Conservation (phyloP, 352 stramenopile species). For the Saprolegnia diclina region DNA sequence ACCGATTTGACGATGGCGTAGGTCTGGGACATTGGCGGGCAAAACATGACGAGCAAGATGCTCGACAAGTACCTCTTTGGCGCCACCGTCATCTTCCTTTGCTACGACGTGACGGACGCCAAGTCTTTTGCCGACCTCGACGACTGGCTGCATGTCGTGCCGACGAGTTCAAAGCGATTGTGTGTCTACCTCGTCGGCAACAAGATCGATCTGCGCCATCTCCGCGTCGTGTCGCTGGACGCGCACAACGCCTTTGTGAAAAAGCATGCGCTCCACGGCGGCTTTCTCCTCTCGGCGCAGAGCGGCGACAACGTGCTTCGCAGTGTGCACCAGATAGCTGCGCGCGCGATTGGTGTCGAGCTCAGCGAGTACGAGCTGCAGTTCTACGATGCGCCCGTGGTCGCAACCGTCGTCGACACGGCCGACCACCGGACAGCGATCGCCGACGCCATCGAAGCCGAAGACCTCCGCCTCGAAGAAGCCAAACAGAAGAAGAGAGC, state of each 20-base stretch:
- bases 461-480: slow-evolving; percentile 36
- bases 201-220: slow-evolving; percentile 79
- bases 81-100: slow-evolving; percentile 70
- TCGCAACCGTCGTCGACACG: slow-evolving; percentile 38
- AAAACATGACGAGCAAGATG: slow-evolving; percentile 87
- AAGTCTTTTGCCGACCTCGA: slow-evolving; percentile 77
- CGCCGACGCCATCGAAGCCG: slow-evolving; percentile 70
- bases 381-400: slow-evolving; percentile 68
- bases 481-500: neutral
- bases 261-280: slow-evolving; percentile 48
- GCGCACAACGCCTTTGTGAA: slow-evolving; percentile 75
- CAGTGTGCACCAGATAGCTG: slow-evolving; percentile 70
- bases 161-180: slow-evolving; percentile 32
- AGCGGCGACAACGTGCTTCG: slow-evolving; percentile 81
- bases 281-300: slow-evolving; percentile 78
- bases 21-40: slow-evolving; percentile 84
- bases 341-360: slow-evolving; percentile 53
- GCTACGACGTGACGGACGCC: slow-evolving; percentile 82
- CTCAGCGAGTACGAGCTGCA: slow-evolving; percentile 77
- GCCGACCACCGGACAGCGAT: slow-evolving; percentile 57
- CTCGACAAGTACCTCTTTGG: slow-evolving; percentile 79
- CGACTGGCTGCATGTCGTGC: slow-evolving; percentile 63
- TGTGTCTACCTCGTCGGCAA: slow-evolving; percentile 74
- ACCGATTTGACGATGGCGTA: no score
- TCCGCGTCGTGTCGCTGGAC: slow-evolving; percentile 59